Evolutionary conservation across 768 basidiomycete genomes (phyloP), one percentile per base, ranked within the genome.

Genomic region (Xerocomellus amylosporus): DNA sequence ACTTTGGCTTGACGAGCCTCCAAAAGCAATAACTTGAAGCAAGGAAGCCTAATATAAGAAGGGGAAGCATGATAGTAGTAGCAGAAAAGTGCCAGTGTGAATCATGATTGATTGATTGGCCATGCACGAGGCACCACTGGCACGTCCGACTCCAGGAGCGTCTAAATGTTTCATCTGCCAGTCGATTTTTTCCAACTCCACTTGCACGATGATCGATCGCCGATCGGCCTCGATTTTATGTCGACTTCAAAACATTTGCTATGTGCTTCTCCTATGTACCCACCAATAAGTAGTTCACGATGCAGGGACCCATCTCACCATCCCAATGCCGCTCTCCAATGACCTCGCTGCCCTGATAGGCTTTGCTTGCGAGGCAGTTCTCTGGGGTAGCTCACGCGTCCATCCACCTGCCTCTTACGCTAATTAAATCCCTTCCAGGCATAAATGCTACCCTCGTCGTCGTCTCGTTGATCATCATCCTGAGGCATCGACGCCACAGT

Each of bases 301-400:
- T 24, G 24, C 24, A 24, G 24, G 24, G 24, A 24, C 24, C 24
- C 24, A 24, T 24, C 24, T 4, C 24, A 38, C 31, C 45, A 12
- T 45, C 37, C 12, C 42, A 8, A 73, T 71, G 68, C 36, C 31
- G 19, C 67, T 74, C 39, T 51, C 60, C 1, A 60, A 54, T 15
- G 68, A 74, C 49, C 15, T 75, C 2, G 67, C 74, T 34, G 68
- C 71, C 13, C 55, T 76, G 45, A 62, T 74, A 42, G 74, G 74
- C 24, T 75, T 75, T 46, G 68, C 52, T 3, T 72, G 67, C 56
- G 75, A 76, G 54, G 64, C 71, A 0, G 63, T 63, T 15, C 56
- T 75, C 14, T 76, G 71, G 63, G 75, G 75, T 74, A 31, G 34
- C 59, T 55, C 0, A 28, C 15, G 12, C 28, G 3, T 28, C 15